phyloP scores from a whole-genome alignment of 169 alveolate genomes.

The Plasmodium yoelii region DNA sequence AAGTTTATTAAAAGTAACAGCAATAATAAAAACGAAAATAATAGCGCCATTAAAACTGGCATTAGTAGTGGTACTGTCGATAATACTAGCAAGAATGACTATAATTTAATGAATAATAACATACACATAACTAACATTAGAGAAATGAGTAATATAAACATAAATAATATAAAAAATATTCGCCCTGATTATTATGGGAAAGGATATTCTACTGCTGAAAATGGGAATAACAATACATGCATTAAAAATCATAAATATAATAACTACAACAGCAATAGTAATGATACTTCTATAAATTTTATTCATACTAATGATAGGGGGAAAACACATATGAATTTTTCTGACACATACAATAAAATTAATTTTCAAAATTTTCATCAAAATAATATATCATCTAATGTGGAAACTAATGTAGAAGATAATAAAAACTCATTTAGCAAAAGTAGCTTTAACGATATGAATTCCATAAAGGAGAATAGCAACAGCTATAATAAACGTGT shows the following conservation, averaged over 20 bases:
- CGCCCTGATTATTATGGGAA: background rate
- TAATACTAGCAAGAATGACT: background rate
- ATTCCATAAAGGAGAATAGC: background rate
- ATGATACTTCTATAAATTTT: background rate
- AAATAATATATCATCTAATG: too few relatives aligned
- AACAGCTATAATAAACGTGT: background rate
- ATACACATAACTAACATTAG: background rate
- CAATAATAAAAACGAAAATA: background rate
- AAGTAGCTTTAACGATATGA: too few relatives aligned
- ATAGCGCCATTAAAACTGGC: background rate
- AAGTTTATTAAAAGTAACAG: slow-evolving; percentile 37
- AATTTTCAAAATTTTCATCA: too few relatives aligned
- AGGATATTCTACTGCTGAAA: background rate
- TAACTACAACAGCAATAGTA: background rate
- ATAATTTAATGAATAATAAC: background rate
- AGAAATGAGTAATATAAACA: background rate
- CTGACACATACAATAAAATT: too few relatives aligned
- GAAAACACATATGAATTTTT: too few relatives aligned
- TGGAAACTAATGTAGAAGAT: too few relatives aligned
- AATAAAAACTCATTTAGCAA: too few relatives aligned
- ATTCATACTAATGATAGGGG: too few relatives aligned
- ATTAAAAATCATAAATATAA: slow-evolving; percentile 13
- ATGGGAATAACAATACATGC: background rate
- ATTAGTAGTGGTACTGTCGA: background rate
- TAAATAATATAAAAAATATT: background rate